phyloP scores from a whole-genome alignment of 352 stramenopile species.

The Globisporangium cederbergense region DNA sequence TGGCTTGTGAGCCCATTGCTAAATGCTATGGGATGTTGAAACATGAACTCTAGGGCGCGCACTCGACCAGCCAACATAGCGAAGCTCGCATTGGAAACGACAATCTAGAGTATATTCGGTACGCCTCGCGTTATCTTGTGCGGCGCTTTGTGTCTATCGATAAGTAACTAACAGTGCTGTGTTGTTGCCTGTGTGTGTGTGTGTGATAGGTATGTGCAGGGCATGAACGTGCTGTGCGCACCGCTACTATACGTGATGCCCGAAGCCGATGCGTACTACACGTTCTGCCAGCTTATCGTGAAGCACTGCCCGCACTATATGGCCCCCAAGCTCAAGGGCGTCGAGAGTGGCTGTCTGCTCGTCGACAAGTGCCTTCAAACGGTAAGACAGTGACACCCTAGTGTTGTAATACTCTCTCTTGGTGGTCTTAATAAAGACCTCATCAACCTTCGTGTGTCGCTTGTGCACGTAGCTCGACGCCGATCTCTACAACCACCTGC shows the following conservation, averaged over 20 bases:
- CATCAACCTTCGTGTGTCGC: not conserved
- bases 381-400: constrained; percentile 21
- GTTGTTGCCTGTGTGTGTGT: not conserved
- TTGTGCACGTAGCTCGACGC: constrained; percentile 45
- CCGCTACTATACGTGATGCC: constrained; percentile 91
- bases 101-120: constrained; percentile 49
- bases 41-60: constrained; percentile 21
- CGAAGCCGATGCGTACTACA: constrained; percentile 88
- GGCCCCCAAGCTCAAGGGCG: constrained; percentile 80
- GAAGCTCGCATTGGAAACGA: constrained; percentile 16
- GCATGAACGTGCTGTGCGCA: constrained; percentile 90
- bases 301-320: constrained; percentile 90
- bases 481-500: constrained; percentile 80
- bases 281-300: constrained; percentile 86
- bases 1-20: not conserved
- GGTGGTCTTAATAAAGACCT: not conserved
- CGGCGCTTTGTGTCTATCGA: not conserved
- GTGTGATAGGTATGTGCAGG: constrained; percentile 82
- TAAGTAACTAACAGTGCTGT: not conserved
- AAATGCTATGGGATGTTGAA: not conserved
- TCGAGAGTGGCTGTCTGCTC: constrained; percentile 75
- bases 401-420: not conserved
- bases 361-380: constrained; percentile 81
- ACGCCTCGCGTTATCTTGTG: not conserved
- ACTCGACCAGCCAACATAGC: constrained; percentile 19